phyloP scores from a whole-genome alignment of 2,329 filamentous ascomycete species.

The Paracoccidioides brasiliensis region DNA sequence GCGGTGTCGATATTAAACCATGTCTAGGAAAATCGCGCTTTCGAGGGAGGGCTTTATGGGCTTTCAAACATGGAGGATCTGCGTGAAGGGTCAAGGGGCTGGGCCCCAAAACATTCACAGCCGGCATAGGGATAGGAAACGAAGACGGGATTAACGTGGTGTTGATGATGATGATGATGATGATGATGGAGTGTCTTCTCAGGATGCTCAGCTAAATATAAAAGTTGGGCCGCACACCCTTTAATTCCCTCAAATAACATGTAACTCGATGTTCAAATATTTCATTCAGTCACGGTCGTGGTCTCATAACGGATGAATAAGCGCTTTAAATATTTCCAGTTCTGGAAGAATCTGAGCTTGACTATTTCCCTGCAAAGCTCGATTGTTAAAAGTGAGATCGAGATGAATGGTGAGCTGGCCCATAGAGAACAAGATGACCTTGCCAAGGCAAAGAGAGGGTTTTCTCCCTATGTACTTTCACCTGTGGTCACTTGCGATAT shows the following conservation, averaged over 20 bases:
- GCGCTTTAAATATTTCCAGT: not conserved
- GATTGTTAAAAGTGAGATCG: not conserved
- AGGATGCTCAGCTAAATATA: not conserved
- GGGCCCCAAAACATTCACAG: not conserved
- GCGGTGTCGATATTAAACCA: conserved; percentile 14
- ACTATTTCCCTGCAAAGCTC: not conserved
- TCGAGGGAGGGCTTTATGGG: conserved; percentile 30
- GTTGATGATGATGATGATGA: not conserved
- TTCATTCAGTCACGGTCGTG: not conserved
- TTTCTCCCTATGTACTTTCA: not conserved
- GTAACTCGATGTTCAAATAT: not conserved
- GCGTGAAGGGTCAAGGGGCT: not conserved
- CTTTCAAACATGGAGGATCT: conserved; percentile 23
- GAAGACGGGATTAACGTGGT: not conserved
- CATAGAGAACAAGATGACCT: not conserved
- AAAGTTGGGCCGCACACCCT: not conserved
- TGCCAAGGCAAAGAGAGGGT: not conserved
- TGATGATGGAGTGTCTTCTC: not conserved
- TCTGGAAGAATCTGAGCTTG: not conserved
- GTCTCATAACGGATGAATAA: not conserved
- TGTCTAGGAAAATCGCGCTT: conserved; percentile 18
- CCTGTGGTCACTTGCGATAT: not conserved
- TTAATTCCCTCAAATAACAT: not conserved
- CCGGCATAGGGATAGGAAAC: not conserved
- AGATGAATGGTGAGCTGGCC: not conserved